These are phyloP conservation scores for Pseudogymnoascus sp. DNA, from an alignment of 2,329 filamentous ascomycete species.

Conservation along the genomic window DNA sequence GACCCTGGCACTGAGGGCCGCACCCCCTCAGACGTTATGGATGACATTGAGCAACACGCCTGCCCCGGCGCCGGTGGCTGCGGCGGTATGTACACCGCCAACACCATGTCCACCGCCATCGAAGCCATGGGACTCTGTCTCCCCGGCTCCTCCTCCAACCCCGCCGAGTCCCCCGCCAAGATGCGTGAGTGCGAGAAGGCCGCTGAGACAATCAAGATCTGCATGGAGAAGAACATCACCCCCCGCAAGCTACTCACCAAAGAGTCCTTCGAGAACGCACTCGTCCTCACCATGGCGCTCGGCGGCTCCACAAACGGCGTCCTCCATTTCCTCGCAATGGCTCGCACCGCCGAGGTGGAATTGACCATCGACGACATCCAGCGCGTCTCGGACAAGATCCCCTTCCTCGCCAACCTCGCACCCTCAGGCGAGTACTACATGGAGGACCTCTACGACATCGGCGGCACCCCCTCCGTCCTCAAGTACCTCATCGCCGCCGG, in stretches of 20 bases:
- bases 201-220: conserved; percentile 57
- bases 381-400: conserved; percentile 59
- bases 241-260: conserved; percentile 62
- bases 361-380: conserved; percentile 62
- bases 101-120: conserved; percentile 66
- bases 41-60: conserved; percentile 63
- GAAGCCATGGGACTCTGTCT: conserved; percentile 63
- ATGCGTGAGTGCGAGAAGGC: conserved; percentile 63
- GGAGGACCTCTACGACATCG: conserved; percentile 79
- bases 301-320: conserved; percentile 65
- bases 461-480: conserved; percentile 76
- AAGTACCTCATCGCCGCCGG: conserved; percentile 72
- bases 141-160: conserved; percentile 61
- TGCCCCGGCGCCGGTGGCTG: conserved; percentile 63
- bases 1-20: conserved; percentile 52
- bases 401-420: conserved; percentile 62
- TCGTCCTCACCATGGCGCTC: conserved; percentile 66
- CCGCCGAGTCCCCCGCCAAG: conserved; percentile 58
- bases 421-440: conserved; percentile 80
- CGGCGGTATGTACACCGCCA: conserved; percentile 71
- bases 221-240: conserved; percentile 61
- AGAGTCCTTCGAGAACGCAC: conserved; percentile 59
- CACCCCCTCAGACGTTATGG: conserved; percentile 67
- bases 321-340: conserved; percentile 64
- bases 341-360: conserved; percentile 55